Evolutionary conservation across 345 rosid genomes (phyloP).

Genomic region (Eucalyptus pumila): DNA sequence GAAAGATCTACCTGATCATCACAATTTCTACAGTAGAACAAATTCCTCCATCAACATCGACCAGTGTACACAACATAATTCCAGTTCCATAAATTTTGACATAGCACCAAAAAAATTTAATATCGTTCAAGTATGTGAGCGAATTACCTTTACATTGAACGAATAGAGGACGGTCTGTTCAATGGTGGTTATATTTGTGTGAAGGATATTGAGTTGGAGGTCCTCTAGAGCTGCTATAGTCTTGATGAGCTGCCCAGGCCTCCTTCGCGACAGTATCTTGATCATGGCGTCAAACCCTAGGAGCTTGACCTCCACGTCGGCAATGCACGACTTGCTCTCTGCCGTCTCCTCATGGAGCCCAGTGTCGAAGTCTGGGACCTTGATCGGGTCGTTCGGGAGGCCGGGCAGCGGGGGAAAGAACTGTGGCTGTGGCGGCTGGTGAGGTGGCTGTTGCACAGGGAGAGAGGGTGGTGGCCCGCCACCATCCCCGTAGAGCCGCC

Average conservation of each 20-base stretch:
- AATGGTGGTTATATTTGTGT: slow-evolving; percentile 90
- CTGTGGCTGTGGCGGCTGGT: slow-evolving; percentile 1
- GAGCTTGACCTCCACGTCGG: slow-evolving; percentile 87
- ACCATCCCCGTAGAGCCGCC: slow-evolving; percentile 50
- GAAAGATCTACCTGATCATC: neutral
- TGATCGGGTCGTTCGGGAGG: slow-evolving; percentile 16
- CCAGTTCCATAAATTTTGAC: neutral
- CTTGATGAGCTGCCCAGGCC: slow-evolving; percentile 74
- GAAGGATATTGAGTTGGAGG: slow-evolving; percentile 79
- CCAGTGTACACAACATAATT: neutral
- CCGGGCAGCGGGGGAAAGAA: slow-evolving; percentile 18
- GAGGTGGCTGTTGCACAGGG: slow-evolving; percentile 15
- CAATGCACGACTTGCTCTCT: slow-evolving; percentile 72
- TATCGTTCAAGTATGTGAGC: neutral
- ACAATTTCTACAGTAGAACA: neutral
- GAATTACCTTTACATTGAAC: slow-evolving; percentile 76
- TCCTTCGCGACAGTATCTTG: slow-evolving; percentile 85
- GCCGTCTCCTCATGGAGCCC: slow-evolving; percentile 68
- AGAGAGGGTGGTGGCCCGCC: slow-evolving; percentile 12
- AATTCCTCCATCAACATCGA: neutral
- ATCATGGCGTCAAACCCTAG: slow-evolving; percentile 91
- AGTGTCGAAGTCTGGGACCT: slow-evolving; percentile 24
- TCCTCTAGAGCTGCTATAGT: slow-evolving; percentile 92
- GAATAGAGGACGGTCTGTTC: slow-evolving; percentile 96
- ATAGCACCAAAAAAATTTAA: neutral